Percentiles rank a stretch among this genome's conserved stretches.
These are phyloP conservation scores for Dothistroma septosporum DNA, from an alignment of 2,329 filamentous ascomycete genomes.

Conservation along the genomic window DNA sequence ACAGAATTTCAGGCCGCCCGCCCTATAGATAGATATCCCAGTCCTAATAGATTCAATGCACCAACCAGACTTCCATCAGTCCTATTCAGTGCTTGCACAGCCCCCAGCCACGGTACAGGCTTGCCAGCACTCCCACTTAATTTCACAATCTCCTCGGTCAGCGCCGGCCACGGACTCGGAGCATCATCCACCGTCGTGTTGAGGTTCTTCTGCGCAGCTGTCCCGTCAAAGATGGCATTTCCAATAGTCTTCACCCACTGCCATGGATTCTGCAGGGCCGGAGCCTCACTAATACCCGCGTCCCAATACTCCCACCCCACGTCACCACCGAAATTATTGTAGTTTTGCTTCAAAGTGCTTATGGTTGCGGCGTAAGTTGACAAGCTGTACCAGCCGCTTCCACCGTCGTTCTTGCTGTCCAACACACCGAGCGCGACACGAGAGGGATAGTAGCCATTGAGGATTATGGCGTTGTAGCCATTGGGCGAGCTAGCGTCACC, in stretches of 20 bases:
- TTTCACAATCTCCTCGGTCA: conserved; percentile 15
- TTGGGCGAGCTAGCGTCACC: conserved; percentile 25
- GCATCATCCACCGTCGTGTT: not conserved
- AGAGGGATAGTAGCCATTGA: conserved; percentile 21
- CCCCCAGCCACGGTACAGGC: conserved; percentile 11
- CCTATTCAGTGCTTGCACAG: conserved; percentile 25
- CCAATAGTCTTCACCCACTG: conserved; percentile 22
- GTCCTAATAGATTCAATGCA: conserved; percentile 19
- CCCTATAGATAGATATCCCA: not conserved
- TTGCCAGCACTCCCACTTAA: conserved; percentile 9
- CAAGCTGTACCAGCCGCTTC: conserved; percentile 26
- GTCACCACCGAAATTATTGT: conserved; percentile 26
- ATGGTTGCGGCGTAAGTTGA: conserved; percentile 21
- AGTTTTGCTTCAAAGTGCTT: conserved; percentile 21
- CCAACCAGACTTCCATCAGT: conserved; percentile 19
- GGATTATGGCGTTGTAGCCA: conserved; percentile 28
- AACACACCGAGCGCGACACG: conserved; percentile 29
- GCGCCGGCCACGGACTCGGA: conserved; percentile 20
- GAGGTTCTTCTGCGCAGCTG: not conserved
- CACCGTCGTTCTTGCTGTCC: conserved; percentile 26
- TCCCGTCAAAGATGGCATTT: conserved; percentile 13
- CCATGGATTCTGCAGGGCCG: conserved; percentile 15
- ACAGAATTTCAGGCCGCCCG: not conserved
- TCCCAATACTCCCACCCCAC: conserved; percentile 33
- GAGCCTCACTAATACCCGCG: conserved; percentile 17